Percentiles rank a stretch among this genome's conserved stretches.
These are phyloP conservation scores for Zygoascus tannicola DNA, from an alignment of 805 yeast genomes.

Conservation along the genomic window DNA sequence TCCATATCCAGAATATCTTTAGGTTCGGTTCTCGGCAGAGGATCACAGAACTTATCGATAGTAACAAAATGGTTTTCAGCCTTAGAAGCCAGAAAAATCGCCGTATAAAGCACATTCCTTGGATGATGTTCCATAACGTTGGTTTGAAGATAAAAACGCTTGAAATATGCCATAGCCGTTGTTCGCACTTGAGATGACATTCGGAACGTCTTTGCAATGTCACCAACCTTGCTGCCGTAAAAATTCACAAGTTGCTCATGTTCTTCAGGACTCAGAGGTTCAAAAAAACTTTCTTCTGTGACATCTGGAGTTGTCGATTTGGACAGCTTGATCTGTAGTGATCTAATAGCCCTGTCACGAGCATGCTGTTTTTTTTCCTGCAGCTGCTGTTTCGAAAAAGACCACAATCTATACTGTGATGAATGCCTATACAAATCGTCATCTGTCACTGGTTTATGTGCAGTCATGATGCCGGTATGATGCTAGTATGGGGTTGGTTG, in stretches of 20 bases:
- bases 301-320: conserved; percentile 17
- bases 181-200: conserved; percentile 84
- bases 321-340: conserved; percentile 16
- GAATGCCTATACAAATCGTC: conserved; percentile 87
- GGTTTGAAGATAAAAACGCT: conserved; percentile 68
- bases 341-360: conserved; percentile 43
- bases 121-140: conserved; percentile 88
- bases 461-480: too few species aligned
- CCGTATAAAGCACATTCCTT: conserved; percentile 64
- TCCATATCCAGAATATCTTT: conserved; percentile 65
- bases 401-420: conserved; percentile 80
- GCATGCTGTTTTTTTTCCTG: conserved; percentile 38
- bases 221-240: conserved; percentile 63
- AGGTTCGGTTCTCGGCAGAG: conserved; percentile 58
- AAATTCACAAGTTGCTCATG: conserved; percentile 59
- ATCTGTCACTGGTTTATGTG: conserved; percentile 40
- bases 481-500: too few species aligned
- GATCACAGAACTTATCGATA: conserved; percentile 65
- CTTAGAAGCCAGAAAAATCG: conserved; percentile 86
- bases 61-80: conserved; percentile 86
- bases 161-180: conserved; percentile 76
- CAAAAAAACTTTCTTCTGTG: conserved; percentile 22
- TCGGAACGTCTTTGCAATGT: conserved; percentile 60
- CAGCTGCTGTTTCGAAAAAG: conserved; percentile 58
- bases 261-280: conserved; percentile 54